Percentiles rank a stretch among this genome's conserved stretches.
phyloP scores from a whole-genome alignment of 371 early-diverging fungal genomes.

The Batkoa obscura region DNA sequence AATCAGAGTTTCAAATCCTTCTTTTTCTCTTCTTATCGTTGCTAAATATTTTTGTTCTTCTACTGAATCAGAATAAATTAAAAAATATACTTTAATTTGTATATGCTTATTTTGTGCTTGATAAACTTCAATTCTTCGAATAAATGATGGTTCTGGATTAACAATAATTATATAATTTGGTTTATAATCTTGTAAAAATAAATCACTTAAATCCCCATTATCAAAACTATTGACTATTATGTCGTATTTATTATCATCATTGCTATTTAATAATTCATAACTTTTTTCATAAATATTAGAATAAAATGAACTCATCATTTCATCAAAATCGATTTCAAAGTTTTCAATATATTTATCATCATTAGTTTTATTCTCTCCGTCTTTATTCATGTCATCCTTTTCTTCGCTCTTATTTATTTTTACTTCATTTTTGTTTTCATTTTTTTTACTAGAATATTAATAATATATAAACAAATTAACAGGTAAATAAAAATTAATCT shows the following conservation, averaged over 20 bases:
- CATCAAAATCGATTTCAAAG: background rate
- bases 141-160: constrained; percentile 70
- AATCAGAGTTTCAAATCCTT: constrained; percentile 85
- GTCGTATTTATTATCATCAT: too few relatives aligned
- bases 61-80: constrained; percentile 80
- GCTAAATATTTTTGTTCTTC: constrained; percentile 90
- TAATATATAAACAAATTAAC: too few relatives aligned
- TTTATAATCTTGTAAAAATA: constrained; percentile 34
- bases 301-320: constrained; percentile 1
- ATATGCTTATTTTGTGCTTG: constrained; percentile 21
- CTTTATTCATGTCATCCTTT: too few relatives aligned
- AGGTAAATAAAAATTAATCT: too few relatives aligned
- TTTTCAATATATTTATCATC: too few relatives aligned
- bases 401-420: too few relatives aligned
- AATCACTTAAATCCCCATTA: background rate
- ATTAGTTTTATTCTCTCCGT: too few relatives aligned
- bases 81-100: constrained; percentile 60
- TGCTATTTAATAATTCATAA: background rate
- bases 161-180: constrained; percentile 78
- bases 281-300: background rate
- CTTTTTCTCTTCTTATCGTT: constrained; percentile 71
- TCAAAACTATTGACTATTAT: constrained; percentile 4
- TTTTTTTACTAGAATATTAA: too few relatives aligned
- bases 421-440: too few relatives aligned
- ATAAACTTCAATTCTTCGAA: constrained; percentile 68